Evolutionary conservation across 1,284 basidiomycete genomes (phyloP).

Genomic region (Apiotrichum montevideense): DNA sequence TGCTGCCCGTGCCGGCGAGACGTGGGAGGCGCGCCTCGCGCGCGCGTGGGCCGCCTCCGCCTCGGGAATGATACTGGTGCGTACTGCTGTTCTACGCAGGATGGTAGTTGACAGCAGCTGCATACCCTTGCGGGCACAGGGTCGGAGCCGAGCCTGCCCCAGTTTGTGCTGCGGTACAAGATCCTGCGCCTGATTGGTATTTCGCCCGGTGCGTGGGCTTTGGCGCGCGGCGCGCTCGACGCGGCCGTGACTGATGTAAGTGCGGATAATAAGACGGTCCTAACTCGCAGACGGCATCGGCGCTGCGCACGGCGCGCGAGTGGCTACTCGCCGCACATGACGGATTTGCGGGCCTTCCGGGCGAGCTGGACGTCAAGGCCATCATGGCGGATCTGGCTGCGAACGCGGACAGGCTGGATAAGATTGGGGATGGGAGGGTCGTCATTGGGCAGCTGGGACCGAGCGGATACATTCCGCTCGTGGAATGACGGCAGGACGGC

Average conservation of each 20-base stretch:
- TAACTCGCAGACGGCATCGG: too few species aligned
- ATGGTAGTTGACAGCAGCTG: slow-evolving; percentile 6
- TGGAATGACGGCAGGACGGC: too few species aligned
- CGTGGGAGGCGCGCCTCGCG: slow-evolving; percentile 14
- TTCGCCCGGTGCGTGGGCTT: neutral
- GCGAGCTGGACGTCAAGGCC: too few species aligned
- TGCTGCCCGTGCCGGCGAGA: neutral
- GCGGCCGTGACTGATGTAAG: neutral
- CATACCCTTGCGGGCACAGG: slow-evolving; percentile 6
- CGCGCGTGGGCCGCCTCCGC: slow-evolving; percentile 22
- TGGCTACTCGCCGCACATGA: too few species aligned
- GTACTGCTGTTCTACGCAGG: slow-evolving; percentile 4
- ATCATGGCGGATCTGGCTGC: too few species aligned
- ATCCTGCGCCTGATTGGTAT: neutral
- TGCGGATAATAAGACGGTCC: too few species aligned
- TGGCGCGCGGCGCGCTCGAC: neutral
- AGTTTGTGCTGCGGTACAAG: slow-evolving; percentile 17
- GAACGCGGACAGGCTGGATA: too few species aligned
- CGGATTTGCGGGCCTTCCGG: too few species aligned
- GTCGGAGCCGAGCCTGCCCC: neutral
- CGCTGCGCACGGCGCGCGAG: too few species aligned
- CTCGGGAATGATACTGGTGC: slow-evolving; percentile 27
- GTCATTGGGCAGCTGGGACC: too few species aligned
- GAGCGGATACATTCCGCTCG: too few species aligned
- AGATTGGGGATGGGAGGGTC: too few species aligned